A percentile compares a stretch with the other conserved stretches of the same genome.
Evolutionary conservation across 2,329 filamentous ascomycete genomes (phyloP).

Genomic region (Sclerotiophoma versabilis): DNA sequence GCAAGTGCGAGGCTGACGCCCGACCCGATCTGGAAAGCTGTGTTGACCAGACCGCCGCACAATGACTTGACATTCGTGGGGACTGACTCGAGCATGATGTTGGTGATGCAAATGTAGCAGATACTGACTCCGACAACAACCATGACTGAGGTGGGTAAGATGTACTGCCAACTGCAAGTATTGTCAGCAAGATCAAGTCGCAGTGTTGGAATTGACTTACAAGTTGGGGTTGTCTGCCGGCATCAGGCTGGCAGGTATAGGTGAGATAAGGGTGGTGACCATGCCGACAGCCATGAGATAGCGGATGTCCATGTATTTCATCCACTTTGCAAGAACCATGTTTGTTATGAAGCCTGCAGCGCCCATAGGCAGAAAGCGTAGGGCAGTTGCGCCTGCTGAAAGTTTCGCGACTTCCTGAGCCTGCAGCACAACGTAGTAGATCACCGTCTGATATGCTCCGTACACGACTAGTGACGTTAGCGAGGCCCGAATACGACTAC

Average conservation of each 20-base stretch:
- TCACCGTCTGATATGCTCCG: constrained; percentile 11
- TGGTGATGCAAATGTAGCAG: constrained; percentile 12
- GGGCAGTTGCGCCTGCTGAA: constrained; percentile 6
- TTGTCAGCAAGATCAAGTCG: neutral
- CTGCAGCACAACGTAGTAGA: constrained; percentile 11
- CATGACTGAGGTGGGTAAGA: constrained; percentile 10
- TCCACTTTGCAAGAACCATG: constrained; percentile 16
- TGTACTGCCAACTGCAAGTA: constrained; percentile 3
- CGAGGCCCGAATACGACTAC: too few relatives aligned
- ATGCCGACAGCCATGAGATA: constrained; percentile 11
- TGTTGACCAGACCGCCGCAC: constrained; percentile 10
- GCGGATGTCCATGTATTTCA: constrained; percentile 12
- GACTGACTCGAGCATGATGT: constrained; percentile 14
- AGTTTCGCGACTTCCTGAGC: constrained; percentile 11
- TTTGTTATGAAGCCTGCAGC: constrained; percentile 13
- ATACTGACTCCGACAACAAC: constrained; percentile 8
- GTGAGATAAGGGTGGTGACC: constrained; percentile 4
- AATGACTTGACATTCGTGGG: constrained; percentile 9
- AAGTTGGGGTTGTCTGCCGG: constrained; percentile 6
- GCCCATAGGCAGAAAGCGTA: constrained; percentile 13
- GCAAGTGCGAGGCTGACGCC: constrained; percentile 10
- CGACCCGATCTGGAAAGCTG: constrained; percentile 8
- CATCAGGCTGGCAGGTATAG: constrained; percentile 11
- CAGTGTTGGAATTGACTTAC: neutral
- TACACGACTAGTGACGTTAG: too few relatives aligned